A percentile compares a stretch with the other conserved stretches of the same genome.
These are phyloP conservation scores for Sporothrix pseudoabietina DNA, from an alignment of 2,329 filamentous ascomycete species.

Conservation along the genomic window DNA sequence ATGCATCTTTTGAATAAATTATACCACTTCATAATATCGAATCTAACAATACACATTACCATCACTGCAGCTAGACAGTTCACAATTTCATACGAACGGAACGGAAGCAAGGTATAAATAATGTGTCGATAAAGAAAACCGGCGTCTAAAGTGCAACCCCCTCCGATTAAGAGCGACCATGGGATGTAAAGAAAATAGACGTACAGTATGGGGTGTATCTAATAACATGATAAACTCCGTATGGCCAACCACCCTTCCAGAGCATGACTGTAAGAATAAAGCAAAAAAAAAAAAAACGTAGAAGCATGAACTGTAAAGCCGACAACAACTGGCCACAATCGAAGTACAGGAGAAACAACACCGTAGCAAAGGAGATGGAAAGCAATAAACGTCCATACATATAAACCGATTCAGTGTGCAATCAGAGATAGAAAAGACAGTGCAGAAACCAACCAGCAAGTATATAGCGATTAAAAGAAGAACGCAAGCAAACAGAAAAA, in stretches of 20 bases:
- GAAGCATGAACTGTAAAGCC: background rate
- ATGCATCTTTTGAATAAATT: background rate
- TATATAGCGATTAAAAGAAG: background rate
- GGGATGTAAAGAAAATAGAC: conserved; percentile 23
- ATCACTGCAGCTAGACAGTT: background rate
- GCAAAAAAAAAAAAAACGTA: background rate
- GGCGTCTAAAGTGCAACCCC: background rate
- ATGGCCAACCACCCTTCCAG: conserved; percentile 4
- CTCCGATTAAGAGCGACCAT: conserved; percentile 16
- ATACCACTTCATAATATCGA: background rate
- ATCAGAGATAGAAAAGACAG: conserved; percentile 9
- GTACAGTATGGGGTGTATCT: conserved; percentile 25
- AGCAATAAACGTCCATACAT: background rate
- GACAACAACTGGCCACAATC: background rate
- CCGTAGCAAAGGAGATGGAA: conserved; percentile 1
- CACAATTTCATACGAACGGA: background rate
- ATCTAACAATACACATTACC: background rate
- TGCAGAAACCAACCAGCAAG: background rate
- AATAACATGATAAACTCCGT: conserved; percentile 28
- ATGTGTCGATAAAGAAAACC: background rate
- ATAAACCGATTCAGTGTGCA: background rate
- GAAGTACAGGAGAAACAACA: conserved; percentile 11
- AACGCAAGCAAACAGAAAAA: conserved; percentile 26
- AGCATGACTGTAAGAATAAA: background rate
- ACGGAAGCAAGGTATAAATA: background rate